These are phyloP conservation scores for Eucalyptus marginata DNA, from an alignment of 345 rosid genomes.

Conservation along the genomic window DNA sequence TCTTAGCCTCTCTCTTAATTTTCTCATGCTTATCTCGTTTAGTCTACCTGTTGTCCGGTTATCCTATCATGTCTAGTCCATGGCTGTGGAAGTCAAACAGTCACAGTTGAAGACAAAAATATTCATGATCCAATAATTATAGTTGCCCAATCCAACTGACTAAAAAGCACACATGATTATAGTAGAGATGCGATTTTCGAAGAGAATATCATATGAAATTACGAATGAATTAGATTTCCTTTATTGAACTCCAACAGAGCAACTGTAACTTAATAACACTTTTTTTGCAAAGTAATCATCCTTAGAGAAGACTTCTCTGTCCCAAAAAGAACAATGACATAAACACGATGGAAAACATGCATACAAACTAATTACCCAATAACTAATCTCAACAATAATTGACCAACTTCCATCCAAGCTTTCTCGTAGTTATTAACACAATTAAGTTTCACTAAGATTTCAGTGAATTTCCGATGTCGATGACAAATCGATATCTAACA, in stretches of 20 bases:
- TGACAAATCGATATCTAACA: conserved; percentile 52
- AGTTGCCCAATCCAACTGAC: background rate
- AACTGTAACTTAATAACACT: background rate
- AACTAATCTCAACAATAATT: background rate
- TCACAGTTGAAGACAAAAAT: background rate
- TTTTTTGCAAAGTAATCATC: background rate
- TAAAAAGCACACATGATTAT: background rate
- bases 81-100: too few relatives aligned
- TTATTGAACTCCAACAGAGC: background rate
- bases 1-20: too few relatives aligned
- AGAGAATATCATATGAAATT: background rate
- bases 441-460: background rate
- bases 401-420: background rate
- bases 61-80: too few relatives aligned
- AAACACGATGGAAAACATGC: background rate
- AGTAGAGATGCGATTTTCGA: background rate
- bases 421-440: background rate
- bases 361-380: background rate
- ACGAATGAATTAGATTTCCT: background rate
- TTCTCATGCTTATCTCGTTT: too few relatives aligned
- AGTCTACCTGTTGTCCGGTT: too few relatives aligned
- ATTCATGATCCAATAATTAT: too few relatives aligned
- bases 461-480: conserved; percentile 19
- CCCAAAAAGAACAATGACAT: background rate
- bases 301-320: background rate